Conservation (phyloP, 306 rosid genomes). For the Fragaria nilgerrensis region DNA sequence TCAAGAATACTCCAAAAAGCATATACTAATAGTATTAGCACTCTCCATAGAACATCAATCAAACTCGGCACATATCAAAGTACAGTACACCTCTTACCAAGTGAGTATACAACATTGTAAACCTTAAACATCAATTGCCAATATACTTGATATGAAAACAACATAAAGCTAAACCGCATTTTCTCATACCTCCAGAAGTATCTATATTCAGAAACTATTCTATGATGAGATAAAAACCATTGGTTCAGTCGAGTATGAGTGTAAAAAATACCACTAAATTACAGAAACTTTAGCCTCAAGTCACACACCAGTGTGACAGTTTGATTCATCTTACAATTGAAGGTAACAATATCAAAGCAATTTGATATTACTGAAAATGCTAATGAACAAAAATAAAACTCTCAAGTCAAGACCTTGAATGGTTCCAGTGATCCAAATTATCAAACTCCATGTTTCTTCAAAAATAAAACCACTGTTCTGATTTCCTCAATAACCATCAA, state of each 20-base stretch:
- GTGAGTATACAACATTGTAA: background rate
- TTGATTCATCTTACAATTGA: background rate
- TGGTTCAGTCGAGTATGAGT: background rate
- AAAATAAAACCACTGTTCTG: too few relatives aligned
- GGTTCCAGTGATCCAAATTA: background rate
- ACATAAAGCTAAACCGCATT: background rate
- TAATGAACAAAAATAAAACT: background rate
- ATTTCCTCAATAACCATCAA: too few relatives aligned
- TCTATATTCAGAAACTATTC: background rate
- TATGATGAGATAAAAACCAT: background rate
- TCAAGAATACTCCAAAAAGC: background rate
- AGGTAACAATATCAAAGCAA: background rate
- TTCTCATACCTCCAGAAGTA: background rate
- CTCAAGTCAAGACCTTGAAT: background rate
- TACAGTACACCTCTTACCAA: background rate
- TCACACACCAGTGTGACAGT: background rate
- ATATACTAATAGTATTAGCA: background rate
- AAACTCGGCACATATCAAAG: background rate
- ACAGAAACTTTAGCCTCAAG: background rate
- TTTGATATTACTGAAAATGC: background rate
- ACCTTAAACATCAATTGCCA: background rate
- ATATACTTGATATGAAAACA: background rate
- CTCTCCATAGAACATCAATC: background rate
- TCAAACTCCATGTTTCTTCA: background rate
- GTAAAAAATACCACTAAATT: background rate